Evolutionary conservation across 1,284 basidiomycete species (phyloP), one percentile per base, ranked within the genome.

Genomic region (Cryptococcus sp.): DNA sequence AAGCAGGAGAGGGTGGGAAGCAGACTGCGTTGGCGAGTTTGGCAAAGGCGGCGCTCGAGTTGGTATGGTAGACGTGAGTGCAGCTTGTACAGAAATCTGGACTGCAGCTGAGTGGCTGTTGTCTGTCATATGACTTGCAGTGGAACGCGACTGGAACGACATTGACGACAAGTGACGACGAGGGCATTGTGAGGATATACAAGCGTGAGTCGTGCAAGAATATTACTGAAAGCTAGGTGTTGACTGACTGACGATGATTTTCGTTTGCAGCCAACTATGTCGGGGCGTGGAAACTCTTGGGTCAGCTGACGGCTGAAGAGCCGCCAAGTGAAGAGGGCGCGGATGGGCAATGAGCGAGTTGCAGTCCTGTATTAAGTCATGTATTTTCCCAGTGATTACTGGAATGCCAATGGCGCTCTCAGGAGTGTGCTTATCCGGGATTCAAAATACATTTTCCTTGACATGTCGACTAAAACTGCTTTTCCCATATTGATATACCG

Each of bases 101-200:
- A 13, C 20, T 22, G 41, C 10, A 41, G n/a, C 11, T 45, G 37
- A 20, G 23, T 19, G 19, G 19, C 23, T 29, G n/a, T 22, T 34
- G 45, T 50, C 17, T 37, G 44, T n/a, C n/a, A n/a, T 15, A 55
- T 55, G 45, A 54, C 26, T 22, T 6, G 3, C 56, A 77, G 65
- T 77, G 76, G 78, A 79, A 79, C 60, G 75, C 76, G 8, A 75
- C 69, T 20, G 93, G 93, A 3, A 95, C 93, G 11, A 84, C 94
- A 3, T 81, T 97, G 16, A 90, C 91, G 1, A 92, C 90, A 0
- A 86, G 88, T 1, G 91, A 91, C 5, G 93, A 93, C 63, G 93
- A 96, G 62, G 93, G 92, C 0, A 84, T 88, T 16, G 85, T 96
- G 34, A 82, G 91, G 20, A 77, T 96, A 39, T 96, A 92, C 89